Conservation (phyloP, 2,329 filamentous ascomycete species). For the Phaeosphaeria sp. region DNA sequence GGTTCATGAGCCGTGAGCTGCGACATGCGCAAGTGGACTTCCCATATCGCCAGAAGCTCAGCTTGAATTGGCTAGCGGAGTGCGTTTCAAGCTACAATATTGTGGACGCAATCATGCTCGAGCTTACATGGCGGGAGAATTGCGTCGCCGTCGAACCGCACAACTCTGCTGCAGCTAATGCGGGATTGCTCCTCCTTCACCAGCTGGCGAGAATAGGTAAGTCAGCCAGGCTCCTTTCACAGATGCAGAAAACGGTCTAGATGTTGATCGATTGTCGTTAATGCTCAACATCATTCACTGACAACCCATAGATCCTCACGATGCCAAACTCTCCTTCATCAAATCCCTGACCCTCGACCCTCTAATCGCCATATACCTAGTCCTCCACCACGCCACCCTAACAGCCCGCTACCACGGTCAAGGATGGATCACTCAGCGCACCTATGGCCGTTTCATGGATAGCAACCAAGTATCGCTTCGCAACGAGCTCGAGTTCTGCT, state of each 20-base stretch:
- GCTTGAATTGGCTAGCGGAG: constrained; percentile 32
- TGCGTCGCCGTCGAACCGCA: constrained; percentile 30
- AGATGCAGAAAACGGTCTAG: background rate
- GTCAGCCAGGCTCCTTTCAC: background rate
- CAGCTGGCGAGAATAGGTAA: constrained; percentile 25
- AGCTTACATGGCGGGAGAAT: constrained; percentile 33
- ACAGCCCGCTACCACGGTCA: constrained; percentile 41
- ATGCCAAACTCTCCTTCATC: constrained; percentile 25
- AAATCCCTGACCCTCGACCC: constrained; percentile 32
- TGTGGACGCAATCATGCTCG: constrained; percentile 41
- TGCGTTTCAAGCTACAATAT: constrained; percentile 40
- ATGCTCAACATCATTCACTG: no score
- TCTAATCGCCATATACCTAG: constrained; percentile 35
- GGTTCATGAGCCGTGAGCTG: constrained; percentile 33
- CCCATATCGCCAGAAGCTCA: constrained; percentile 13
- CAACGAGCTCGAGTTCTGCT: constrained; percentile 39
- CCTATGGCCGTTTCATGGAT: constrained; percentile 39
- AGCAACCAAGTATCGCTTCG: constrained; percentile 35
- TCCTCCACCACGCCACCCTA: constrained; percentile 32
- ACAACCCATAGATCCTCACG: constrained; percentile 17
- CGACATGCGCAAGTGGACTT: constrained; percentile 39
- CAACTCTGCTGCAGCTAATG: constrained; percentile 34
- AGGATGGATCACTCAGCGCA: constrained; percentile 41
- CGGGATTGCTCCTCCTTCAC: constrained; percentile 37
- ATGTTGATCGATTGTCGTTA: no score